Conservation (phyloP, 352 stramenopile genomes). For the Thalassiosira ordinaria region DNA sequence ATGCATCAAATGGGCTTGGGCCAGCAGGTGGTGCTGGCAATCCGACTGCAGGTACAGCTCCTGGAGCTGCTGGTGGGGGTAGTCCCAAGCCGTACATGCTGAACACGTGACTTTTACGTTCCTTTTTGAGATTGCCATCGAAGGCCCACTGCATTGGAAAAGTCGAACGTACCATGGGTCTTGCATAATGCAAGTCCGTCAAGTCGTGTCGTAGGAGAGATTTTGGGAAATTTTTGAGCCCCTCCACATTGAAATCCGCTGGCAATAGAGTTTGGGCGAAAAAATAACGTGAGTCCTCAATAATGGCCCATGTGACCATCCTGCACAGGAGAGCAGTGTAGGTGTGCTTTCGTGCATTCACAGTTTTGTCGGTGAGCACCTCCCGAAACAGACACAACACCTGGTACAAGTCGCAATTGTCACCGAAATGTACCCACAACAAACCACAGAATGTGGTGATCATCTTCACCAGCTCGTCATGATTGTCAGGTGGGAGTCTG, state of each 20-base stretch:
- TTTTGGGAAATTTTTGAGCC: neutral
- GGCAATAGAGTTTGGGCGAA: conserved; percentile 2
- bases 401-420: conserved; percentile 10
- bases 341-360: neutral
- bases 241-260: neutral
- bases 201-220: neutral
- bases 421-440: conserved; percentile 18
- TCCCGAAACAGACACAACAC: neutral
- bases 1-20: neutral
- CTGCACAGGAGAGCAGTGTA: neutral
- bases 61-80: neutral
- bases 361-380: neutral
- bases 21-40: no score
- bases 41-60: neutral
- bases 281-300: conserved; percentile 2
- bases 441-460: neutral
- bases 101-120: neutral
- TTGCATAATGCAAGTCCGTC: neutral
- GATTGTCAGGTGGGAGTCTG: neutral
- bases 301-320: conserved; percentile 4
- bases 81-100: neutral
- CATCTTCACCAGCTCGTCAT: conserved; percentile 1
- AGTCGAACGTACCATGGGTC: neutral
- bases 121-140: neutral
- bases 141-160: neutral